Evolutionary conservation across 805 yeast species (phyloP), one percentile per base, ranked within the genome.

Genomic region (Kluyveromyces aestuarii): DNA sequence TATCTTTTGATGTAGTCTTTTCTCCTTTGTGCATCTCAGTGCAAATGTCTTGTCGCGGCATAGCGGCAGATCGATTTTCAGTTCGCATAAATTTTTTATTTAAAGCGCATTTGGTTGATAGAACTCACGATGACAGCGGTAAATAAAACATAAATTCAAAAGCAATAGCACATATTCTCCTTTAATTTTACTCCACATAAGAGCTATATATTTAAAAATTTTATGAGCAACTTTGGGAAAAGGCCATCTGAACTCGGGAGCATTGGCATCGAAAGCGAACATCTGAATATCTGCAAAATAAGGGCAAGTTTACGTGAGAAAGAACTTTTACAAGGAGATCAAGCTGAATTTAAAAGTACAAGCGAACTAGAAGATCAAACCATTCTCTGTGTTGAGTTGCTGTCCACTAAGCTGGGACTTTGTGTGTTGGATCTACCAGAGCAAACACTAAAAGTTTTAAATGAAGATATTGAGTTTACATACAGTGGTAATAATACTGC

Each of bases 381-480:
- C 0, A 43, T 55, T 6, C 17, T 59, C 8, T 55, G 57, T 40
- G 19, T 59, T 9, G 58, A 60, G 21, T 40, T 50, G 1, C 27
- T 21, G 14, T 41, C 40, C 27, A 38, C 45, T 2, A 55, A 42
- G 25, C 30, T 51, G 13, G 63, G 56, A 5, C 52, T 50, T 35
- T 48, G 57, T 5, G 14, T 57, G 11, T 38, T 53, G 2, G 55
- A 58, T 27, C 48, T 48, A 13, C 27, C 42, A 10, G 10, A 45
- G 1, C 44, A 44, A 18, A 42, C 48, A 8, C 47, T 61, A 36
- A 47, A 45, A 18, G 25, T 49, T 7, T 35, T 56, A 16, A 45
- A 50, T n/a, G 52, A 55, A 35, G 64, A 61, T 47, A 49, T 50
- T 18, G 30, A n/a, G 1, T 42, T 57, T 14, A 45, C 27, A 18